Conservation (phyloP, 169 alveolate genomes). For the Toxoplasma gondii region DNA sequence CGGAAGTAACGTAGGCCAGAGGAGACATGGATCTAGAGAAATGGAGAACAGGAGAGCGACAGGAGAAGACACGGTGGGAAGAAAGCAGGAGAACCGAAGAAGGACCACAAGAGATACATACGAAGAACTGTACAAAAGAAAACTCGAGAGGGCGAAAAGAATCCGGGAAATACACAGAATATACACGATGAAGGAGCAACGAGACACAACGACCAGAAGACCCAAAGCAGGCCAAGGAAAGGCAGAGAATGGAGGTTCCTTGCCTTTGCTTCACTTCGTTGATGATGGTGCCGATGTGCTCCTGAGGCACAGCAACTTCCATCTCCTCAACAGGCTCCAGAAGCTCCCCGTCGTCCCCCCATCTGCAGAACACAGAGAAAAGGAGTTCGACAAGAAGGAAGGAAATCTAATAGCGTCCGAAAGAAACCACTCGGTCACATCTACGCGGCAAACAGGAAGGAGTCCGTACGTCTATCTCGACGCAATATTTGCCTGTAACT, state of each 20-base stretch:
- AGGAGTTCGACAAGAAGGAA: no score
- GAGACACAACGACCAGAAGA: neutral
- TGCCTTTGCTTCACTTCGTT: conserved; percentile 31
- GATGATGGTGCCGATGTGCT: conserved; percentile 1
- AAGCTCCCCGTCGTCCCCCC: conserved; percentile 38
- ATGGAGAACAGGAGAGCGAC: no score
- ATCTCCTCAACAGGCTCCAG: conserved; percentile 40
- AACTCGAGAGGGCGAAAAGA: neutral
- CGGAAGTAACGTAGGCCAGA: no score
- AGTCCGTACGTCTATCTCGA: no score
- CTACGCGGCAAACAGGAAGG: neutral
- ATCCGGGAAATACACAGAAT: neutral
- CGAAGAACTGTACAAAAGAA: neutral
- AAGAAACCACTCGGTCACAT: neutral
- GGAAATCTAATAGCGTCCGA: neutral
- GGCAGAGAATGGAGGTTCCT: neutral
- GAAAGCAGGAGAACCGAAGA: no score
- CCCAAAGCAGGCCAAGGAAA: neutral
- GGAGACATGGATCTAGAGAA: no score
- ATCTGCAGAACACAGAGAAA: neutral
- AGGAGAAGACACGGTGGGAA: no score
- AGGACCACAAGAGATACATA: neutral
- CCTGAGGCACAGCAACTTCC: conserved; percentile 34
- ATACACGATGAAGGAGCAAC: neutral
- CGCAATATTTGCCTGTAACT: no score